phyloP scores from a whole-genome alignment of 768 basidiomycete species.

The Boletus bicolor region DNA sequence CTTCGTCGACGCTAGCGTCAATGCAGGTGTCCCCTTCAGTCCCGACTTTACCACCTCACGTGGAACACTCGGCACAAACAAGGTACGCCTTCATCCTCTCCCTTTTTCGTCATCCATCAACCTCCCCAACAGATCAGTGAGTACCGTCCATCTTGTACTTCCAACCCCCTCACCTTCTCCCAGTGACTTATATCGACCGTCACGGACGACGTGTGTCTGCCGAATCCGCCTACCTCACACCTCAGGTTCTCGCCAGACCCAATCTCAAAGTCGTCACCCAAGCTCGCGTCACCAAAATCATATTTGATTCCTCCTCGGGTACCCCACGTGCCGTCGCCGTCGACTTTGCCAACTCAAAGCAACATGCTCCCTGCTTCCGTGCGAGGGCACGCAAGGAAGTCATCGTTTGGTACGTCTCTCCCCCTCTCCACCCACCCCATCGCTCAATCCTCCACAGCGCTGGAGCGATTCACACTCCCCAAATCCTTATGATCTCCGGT shows the following conservation, averaged over 20 bases:
- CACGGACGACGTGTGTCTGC: slow-evolving; percentile 55
- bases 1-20: slow-evolving; percentile 54
- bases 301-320: slow-evolving; percentile 45
- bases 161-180: slow-evolving; percentile 1
- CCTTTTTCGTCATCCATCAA: neutral
- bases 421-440: neutral
- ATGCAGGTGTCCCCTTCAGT: slow-evolving; percentile 48
- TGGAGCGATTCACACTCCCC: slow-evolving; percentile 61
- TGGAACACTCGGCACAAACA: slow-evolving; percentile 60
- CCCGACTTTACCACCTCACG: slow-evolving; percentile 55
- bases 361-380: slow-evolving; percentile 33
- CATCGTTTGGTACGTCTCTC: slow-evolving; percentile 49
- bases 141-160: slow-evolving; percentile 1
- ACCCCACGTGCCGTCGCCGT: slow-evolving; percentile 55
- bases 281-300: slow-evolving; percentile 54
- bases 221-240: slow-evolving; percentile 65
- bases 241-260: slow-evolving; percentile 57
- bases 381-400: slow-evolving; percentile 56
- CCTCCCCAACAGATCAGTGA: slow-evolving; percentile 40
- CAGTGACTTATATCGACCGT: slow-evolving; percentile 67
- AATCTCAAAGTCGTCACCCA: slow-evolving; percentile 61
- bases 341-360: slow-evolving; percentile 46
- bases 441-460: slow-evolving; percentile 36
- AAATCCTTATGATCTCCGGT: slow-evolving; percentile 73
- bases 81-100: slow-evolving; percentile 38